Evolutionary conservation across 2,329 filamentous ascomycete species (phyloP), one percentile per base, ranked within the genome.

Genomic region (Westerdykella sp.): DNA sequence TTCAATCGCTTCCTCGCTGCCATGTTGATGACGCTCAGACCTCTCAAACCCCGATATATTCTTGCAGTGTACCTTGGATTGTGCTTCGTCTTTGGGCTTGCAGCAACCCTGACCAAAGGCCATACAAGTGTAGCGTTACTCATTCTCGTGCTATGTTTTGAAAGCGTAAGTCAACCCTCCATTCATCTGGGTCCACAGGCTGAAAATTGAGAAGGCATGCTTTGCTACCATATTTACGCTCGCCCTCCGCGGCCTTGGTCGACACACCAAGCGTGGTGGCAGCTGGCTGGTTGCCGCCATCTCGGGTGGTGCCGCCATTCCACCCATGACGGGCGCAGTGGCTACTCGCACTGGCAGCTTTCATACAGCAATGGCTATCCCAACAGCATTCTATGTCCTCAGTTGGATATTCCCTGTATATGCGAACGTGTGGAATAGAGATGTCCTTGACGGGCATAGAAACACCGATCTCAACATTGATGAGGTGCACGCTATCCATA

Each of bases 181-280:
- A 79, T 78, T 62, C 67, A 70, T 38, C 70, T 75, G 36, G 9
- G 11, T 16, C 16, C 7, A 10, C 23, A 23, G 2, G 37, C 28
- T 12, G 25, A 28, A 28, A 7, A 10, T 15, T 23, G 11, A 34
- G 5, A 30, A 51, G 48, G 47, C 47, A 28, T 51, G 48, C 36
- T 51, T 51, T 32, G 48, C 48, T 11, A 49, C 48, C 10, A 74
- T 78, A 46, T 80, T 74, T 51, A 75, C 75, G 18, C 73, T 76
- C 43, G 66, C 68, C 3, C 64, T 80, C 7, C 74, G 77, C 28
- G 77, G 77, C 14, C 68, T 77, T 41, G 76, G 74, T 6, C 62
- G 57, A 5, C 71, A 77, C 52, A 79, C 76, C 15, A 79, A 78
- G 50, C 67, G 71, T 14, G 77, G 73, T 6, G 67, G 70, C n/a